Base-by-base conservation (phyloP, 2,329 filamentous ascomycete species). In the Lasiodiplodia hormozganensis region DNA sequence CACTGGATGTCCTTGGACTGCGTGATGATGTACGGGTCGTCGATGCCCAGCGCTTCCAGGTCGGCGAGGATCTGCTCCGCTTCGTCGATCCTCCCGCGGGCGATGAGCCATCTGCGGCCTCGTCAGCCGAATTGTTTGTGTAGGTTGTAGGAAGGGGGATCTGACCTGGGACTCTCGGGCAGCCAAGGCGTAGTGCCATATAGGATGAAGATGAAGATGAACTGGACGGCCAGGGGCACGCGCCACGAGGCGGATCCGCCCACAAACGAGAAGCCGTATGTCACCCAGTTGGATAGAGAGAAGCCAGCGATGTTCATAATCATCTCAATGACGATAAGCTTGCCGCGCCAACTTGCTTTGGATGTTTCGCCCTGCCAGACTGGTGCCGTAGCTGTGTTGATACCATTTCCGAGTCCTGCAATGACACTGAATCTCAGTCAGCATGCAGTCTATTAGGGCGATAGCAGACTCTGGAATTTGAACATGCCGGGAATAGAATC, bases 291-390 rank as follows among this genome's bases (percentile, higher is more conserved):
- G 4, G 80, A 82, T 1, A 87, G 58, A 1, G 76, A 80, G 69
- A 85, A 86, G 2, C 85, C 85, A 21, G 78, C 80, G 53, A 86
- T 83, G 67, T 85, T 85, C 72, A 86, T 78, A 56, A 83, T 83
- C 75, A 86, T 80, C 62, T 85, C 82, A 28, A 85, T 78, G 43
- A 84, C 77, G 6, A 85, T 80, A 14, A 84, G 73, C 58, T 82
- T 83, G 18, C 83, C 82, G 69, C 83, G 71, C 75, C 74, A 78
- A 47, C 73, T 77, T 11, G 76, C 74, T 67, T 77, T 82, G 1
- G 82, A 82, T 0, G 83, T 86, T 70, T 87, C 85, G 4, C 82
- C 82, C 73, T 81, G 84, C 84, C 84, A 87, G 3, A 85, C 78
- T 4, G 82, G 83, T 7, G 83, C 83, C 6, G 83, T 84, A 0